phyloP scores from a whole-genome alignment of 2,329 filamentous ascomycete species.

The Cladosporium sp. region DNA sequence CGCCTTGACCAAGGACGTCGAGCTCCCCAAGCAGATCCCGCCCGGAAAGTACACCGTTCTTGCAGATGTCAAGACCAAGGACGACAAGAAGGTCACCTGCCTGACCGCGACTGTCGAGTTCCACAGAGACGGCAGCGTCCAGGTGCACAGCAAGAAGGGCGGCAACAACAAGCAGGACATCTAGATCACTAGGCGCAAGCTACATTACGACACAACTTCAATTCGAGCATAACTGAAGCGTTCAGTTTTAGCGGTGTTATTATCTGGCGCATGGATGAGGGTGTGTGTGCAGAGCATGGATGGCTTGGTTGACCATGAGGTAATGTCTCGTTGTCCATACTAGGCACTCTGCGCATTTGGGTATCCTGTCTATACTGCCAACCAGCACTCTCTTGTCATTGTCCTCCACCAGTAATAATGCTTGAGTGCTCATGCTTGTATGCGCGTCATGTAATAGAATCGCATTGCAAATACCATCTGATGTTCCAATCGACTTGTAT shows the following conservation, averaged over 20 bases:
- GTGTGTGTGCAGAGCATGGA: constrained; percentile 8
- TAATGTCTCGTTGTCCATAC: constrained; percentile 14
- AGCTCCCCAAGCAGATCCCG: constrained; percentile 83
- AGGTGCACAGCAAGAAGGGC: constrained; percentile 10
- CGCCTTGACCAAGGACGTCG: constrained; percentile 72
- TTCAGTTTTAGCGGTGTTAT: constrained; percentile 19
- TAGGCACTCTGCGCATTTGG: constrained; percentile 14
- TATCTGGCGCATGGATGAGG: constrained; percentile 15
- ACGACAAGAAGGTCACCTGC: constrained; percentile 82
- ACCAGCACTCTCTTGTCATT: neutral
- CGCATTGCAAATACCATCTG: neutral
- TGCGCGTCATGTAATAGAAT: neutral
- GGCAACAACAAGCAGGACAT: constrained; percentile 14
- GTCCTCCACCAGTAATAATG: neutral
- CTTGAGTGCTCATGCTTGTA: neutral
- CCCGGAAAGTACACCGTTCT: constrained; percentile 86
- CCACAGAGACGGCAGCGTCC: constrained; percentile 38
- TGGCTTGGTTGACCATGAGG: constrained; percentile 11
- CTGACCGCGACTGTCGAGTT: constrained; percentile 74
- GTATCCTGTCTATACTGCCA: constrained; percentile 23
- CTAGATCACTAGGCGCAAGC: neutral
- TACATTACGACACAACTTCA: neutral
- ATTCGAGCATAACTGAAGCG: constrained; percentile 27
- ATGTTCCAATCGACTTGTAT: neutral
- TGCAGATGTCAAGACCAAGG: constrained; percentile 77